A percentile compares a stretch with the other conserved stretches of the same genome.
Evolutionary conservation across 106 monocot genomes (phyloP).

Genomic region (Apostasia shenzhenica): DNA sequence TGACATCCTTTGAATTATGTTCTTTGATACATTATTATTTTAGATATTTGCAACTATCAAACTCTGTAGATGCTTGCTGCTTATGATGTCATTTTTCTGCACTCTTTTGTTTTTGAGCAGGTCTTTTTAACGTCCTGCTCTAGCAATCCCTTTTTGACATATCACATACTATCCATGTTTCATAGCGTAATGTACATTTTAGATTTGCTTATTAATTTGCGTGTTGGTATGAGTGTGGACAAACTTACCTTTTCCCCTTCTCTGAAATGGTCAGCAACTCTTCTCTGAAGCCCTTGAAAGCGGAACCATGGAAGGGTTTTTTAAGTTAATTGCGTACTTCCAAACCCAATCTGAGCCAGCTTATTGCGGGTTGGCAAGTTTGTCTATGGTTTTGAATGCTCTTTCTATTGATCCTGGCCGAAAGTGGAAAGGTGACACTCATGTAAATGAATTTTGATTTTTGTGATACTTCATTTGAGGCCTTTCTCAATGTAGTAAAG

Average conservation of each 20-base stretch:
- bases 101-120: neutral
- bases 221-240: neutral
- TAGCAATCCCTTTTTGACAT: no score
- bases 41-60: neutral
- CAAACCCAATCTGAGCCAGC: slow-evolving; percentile 98
- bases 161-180: no score
- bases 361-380: slow-evolving; percentile 85
- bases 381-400: slow-evolving; percentile 86
- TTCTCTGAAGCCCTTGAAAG: slow-evolving; percentile 82
- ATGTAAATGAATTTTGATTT: neutral
- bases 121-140: no score
- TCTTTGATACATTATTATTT: neutral
- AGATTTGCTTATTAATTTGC: no score
- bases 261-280: slow-evolving; percentile 44
- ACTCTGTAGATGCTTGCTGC: neutral
- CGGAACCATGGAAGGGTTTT: slow-evolving; percentile 96
- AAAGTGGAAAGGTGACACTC: slow-evolving; percentile 85
- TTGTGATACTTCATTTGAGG: no score
- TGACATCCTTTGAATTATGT: neutral
- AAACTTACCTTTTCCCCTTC: neutral
- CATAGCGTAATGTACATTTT: no score
- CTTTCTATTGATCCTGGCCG: slow-evolving; percentile 89
- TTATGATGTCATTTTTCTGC: neutral
- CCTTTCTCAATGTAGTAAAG: neutral
- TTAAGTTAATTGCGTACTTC: slow-evolving; percentile 80